phyloP scores from a whole-genome alignment of 225 moss, liverwort and hornwort species.

The Marchantia paleacea region DNA sequence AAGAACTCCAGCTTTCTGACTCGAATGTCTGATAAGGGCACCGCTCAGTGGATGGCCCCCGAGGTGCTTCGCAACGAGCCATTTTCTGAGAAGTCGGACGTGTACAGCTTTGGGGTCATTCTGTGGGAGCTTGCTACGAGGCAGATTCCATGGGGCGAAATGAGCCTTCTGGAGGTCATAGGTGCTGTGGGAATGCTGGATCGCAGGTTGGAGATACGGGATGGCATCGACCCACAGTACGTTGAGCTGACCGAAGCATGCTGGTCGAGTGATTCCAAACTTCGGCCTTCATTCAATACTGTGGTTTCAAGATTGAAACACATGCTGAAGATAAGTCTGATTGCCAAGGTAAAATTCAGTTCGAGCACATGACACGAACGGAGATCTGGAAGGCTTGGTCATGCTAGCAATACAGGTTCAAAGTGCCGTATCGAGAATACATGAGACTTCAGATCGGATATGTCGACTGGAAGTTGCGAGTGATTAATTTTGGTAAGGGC shows the following conservation, averaged over 20 bases:
- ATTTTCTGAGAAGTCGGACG: neutral
- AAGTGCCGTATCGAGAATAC: no score
- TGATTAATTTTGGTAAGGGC: no score
- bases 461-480: no score
- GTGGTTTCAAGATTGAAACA: no score
- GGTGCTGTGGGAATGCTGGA: slow-evolving; percentile 32
- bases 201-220: slow-evolving; percentile 26
- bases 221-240: slow-evolving; percentile 8
- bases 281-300: no score
- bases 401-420: no score
- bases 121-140: slow-evolving; percentile 10
- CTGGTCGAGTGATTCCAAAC: neutral
- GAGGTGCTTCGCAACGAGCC: slow-evolving; percentile 32
- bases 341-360: no score
- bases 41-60: slow-evolving; percentile 38
- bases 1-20: slow-evolving; percentile 29
- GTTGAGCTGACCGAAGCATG: neutral
- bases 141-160: slow-evolving; percentile 30
- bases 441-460: no score
- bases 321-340: no score
- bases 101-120: no score
- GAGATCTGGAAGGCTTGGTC: no score
- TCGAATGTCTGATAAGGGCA: slow-evolving; percentile 25
- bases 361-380: no score
- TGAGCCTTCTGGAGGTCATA: slow-evolving; percentile 31